Percentiles rank a stretch among this genome's conserved stretches.
These are phyloP conservation scores for Striga hermonthica DNA, from an alignment of 305 asterid genomes.

Conservation along the genomic window DNA sequence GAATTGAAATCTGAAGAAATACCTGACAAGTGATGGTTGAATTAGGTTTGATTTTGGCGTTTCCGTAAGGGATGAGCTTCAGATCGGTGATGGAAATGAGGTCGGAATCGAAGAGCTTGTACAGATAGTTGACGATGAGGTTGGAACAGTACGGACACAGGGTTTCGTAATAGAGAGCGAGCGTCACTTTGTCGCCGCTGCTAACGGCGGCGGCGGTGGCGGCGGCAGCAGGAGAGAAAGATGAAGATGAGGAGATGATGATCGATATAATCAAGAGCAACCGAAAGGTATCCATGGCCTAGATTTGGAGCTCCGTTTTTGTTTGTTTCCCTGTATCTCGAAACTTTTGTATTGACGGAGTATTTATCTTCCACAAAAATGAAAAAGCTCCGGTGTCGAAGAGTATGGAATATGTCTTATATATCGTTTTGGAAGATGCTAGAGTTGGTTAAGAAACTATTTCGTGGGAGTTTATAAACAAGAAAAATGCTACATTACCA, in stretches of 20 bases:
- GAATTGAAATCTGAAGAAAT: neutral
- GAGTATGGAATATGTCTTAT: no score
- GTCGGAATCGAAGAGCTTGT: constrained; percentile 42
- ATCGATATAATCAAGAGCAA: constrained; percentile 33
- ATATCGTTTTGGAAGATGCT: no score
- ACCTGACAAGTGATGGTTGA: constrained; percentile 52
- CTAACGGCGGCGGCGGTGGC: constrained; percentile 10
- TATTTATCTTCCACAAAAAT: neutral
- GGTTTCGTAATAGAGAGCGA: constrained; percentile 50
- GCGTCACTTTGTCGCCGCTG: constrained; percentile 37
- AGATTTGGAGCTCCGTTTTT: constrained; percentile 4
- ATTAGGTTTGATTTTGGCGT: constrained; percentile 43
- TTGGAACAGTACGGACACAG: constrained; percentile 57
- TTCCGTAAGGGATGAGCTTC: constrained; percentile 50
- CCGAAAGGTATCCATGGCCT: constrained; percentile 40
- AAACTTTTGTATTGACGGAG: neutral
- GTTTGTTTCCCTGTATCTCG: constrained; percentile 4
- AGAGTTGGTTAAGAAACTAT: no score
- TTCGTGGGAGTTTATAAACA: no score
- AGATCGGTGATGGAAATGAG: constrained; percentile 48
- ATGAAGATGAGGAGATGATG: constrained; percentile 29
- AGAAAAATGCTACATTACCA: no score
- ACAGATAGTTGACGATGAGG: constrained; percentile 47
- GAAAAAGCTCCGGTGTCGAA: no score
- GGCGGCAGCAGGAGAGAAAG: constrained; percentile 15